Evolutionary conservation across 805 yeast genomes (phyloP).

Genomic region (Jamesozyma rosinii): DNA sequence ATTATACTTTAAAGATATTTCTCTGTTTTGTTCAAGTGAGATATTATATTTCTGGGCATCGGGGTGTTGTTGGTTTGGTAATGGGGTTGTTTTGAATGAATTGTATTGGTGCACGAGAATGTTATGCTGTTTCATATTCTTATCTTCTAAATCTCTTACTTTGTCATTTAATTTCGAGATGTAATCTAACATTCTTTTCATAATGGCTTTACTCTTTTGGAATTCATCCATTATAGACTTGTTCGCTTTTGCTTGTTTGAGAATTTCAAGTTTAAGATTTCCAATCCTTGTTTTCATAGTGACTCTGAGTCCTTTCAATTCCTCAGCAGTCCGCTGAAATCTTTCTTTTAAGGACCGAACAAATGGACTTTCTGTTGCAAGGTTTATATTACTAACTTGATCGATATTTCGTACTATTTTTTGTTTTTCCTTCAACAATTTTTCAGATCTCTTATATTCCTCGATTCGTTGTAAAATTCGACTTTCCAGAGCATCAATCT

Average conservation of each 20-base stretch:
- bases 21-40: not conserved
- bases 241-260: not conserved
- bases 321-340: slow-evolving; percentile 3
- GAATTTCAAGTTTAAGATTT: slow-evolving; percentile 7
- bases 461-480: slow-evolving; percentile 5
- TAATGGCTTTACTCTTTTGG: slow-evolving; percentile 2
- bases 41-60: not conserved
- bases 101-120: not conserved
- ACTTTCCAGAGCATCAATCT: slow-evolving; percentile 5
- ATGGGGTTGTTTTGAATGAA: not conserved
- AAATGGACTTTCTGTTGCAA: slow-evolving; percentile 9
- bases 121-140: not conserved
- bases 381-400: slow-evolving; percentile 1
- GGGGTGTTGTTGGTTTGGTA: not conserved
- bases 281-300: slow-evolving; percentile 5
- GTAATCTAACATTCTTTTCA: slow-evolving; percentile 1
- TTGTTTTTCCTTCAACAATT: not conserved
- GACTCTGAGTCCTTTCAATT: slow-evolving; percentile 4
- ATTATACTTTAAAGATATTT: slow-evolving; percentile 1
- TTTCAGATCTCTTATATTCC: slow-evolving; percentile 2
- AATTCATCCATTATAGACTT: not conserved
- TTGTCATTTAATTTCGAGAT: slow-evolving; percentile 1
- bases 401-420: not conserved
- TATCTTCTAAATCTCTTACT: not conserved
- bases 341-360: slow-evolving; percentile 7